A percentile compares a stretch with the other conserved stretches of the same genome.
Conservation (phyloP, 768 basidiomycete species). For the Cystobasidiopsis lactophilus region DNA sequence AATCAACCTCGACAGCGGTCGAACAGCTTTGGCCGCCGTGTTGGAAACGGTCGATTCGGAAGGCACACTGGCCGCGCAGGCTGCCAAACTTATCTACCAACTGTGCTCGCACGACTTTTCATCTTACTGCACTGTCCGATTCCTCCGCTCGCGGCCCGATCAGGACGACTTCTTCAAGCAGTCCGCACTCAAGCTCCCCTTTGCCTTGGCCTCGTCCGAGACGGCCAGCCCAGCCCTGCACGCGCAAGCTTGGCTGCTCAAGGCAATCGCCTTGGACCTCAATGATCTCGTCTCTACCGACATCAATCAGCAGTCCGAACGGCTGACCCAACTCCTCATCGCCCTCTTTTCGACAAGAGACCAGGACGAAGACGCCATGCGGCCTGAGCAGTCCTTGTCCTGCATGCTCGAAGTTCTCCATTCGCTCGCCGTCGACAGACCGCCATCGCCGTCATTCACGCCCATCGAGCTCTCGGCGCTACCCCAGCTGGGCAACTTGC, state of each 20-base stretch:
- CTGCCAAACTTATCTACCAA: slow-evolving; percentile 60
- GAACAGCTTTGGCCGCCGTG: slow-evolving; percentile 28
- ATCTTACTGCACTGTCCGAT: slow-evolving; percentile 56
- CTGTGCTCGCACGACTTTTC: slow-evolving; percentile 71
- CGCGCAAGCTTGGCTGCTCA: slow-evolving; percentile 61
- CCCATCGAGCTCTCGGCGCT: slow-evolving; percentile 41
- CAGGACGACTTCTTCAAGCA: slow-evolving; percentile 72
- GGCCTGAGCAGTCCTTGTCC: slow-evolving; percentile 44
- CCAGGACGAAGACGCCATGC: slow-evolving; percentile 36
- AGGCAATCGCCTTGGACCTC: slow-evolving; percentile 65
- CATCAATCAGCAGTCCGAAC: slow-evolving; percentile 36
- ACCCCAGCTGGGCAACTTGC: slow-evolving; percentile 34
- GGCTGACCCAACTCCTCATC: slow-evolving; percentile 16
- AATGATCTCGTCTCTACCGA: slow-evolving; percentile 63
- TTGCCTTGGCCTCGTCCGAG: slow-evolving; percentile 30
- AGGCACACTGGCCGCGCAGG: slow-evolving; percentile 56
- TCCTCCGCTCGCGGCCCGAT: slow-evolving; percentile 65
- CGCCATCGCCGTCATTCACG: slow-evolving; percentile 50
- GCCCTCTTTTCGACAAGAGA: slow-evolving; percentile 30
- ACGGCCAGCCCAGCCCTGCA: slow-evolving; percentile 55
- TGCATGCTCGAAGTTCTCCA: slow-evolving; percentile 72
- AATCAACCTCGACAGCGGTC: slow-evolving; percentile 53
- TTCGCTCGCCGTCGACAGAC: slow-evolving; percentile 72
- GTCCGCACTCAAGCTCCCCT: slow-evolving; percentile 57
- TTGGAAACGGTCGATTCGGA: slow-evolving; percentile 18